These are phyloP conservation scores for Tricholoma furcatifolium DNA, from an alignment of 768 basidiomycete species.

Conservation along the genomic window DNA sequence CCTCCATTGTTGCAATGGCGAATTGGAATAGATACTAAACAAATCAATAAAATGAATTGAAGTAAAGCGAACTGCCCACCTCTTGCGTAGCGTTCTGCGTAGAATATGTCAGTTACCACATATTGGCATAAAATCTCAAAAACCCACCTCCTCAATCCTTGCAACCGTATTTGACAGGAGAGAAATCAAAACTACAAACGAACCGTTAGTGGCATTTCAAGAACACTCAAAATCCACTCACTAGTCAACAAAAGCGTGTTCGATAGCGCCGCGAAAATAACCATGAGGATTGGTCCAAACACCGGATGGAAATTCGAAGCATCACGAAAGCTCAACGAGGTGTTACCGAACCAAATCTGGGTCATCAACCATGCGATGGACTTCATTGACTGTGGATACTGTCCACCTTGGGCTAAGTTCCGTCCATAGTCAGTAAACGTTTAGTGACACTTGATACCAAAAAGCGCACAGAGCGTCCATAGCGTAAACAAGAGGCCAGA, in stretches of 20 bases:
- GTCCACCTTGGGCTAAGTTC: slow-evolving; percentile 25
- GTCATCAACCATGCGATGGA: slow-evolving; percentile 82
- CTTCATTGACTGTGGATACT: slow-evolving; percentile 33
- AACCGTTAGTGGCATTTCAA: too few relatives aligned
- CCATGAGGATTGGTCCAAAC: slow-evolving; percentile 80
- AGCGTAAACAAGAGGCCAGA: slow-evolving; percentile 65
- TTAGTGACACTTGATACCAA: not conserved
- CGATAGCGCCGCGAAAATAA: slow-evolving; percentile 72
- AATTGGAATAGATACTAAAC: slow-evolving; percentile 82
- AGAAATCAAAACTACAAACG: slow-evolving; percentile 7
- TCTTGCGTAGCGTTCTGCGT: slow-evolving; percentile 48
- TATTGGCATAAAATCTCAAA: not conserved
- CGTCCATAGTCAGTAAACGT: not conserved
- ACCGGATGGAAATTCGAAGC: slow-evolving; percentile 63
- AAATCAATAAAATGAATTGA: slow-evolving; percentile 33
- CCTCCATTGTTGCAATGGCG: slow-evolving; percentile 85
- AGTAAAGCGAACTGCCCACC: slow-evolving; percentile 24
- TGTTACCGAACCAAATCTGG: slow-evolving; percentile 86
- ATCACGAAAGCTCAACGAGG: slow-evolving; percentile 56
- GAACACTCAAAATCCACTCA: slow-evolving; percentile 31
- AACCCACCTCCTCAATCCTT: slow-evolving; percentile 62
- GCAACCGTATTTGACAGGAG: slow-evolving; percentile 88
- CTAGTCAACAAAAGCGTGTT: slow-evolving; percentile 82
- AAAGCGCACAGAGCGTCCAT: slow-evolving; percentile 40
- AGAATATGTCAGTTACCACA: not conserved